Conservation (phyloP, 495 filamentous ascomycete genomes). For the Wilcoxina mikolae region DNA sequence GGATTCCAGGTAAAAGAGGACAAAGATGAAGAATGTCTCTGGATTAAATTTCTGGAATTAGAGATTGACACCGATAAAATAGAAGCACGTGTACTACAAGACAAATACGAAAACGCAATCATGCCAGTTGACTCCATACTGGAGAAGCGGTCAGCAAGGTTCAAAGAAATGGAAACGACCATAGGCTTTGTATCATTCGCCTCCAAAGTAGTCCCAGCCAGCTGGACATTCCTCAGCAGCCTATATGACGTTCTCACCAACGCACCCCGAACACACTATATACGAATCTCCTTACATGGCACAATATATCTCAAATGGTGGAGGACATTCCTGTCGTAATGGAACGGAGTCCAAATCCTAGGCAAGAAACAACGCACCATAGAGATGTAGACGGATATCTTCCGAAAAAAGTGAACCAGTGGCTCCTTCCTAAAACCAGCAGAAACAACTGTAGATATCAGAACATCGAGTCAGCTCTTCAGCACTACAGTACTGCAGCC, state of each 20-base stretch:
- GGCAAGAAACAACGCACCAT: neutral
- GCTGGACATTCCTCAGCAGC: neutral
- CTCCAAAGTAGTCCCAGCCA: neutral
- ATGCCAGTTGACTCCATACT: too few relatives aligned
- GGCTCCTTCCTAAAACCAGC: neutral
- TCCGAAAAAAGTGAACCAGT: neutral
- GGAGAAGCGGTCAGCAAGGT: neutral
- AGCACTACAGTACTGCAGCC: neutral
- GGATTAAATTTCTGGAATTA: constrained; percentile 10
- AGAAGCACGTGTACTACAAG: constrained; percentile 29
- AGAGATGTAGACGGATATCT: neutral
- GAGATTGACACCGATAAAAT: constrained; percentile 13
- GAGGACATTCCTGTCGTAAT: neutral
- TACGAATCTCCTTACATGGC: neutral
- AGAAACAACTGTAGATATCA: too few relatives aligned
- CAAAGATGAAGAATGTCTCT: constrained; percentile 31
- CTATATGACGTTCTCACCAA: neutral
- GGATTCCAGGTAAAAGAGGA: neutral
- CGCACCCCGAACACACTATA: neutral
- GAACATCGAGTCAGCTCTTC: too few relatives aligned
- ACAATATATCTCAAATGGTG: neutral
- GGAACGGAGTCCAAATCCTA: neutral
- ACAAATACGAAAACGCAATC: constrained; percentile 19
- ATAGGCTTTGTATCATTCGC: neutral
- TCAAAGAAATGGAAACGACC: neutral